Base-by-base conservation (phyloP, 202 grass and related monocot species). In the Cymbopogon flexuosus region DNA sequence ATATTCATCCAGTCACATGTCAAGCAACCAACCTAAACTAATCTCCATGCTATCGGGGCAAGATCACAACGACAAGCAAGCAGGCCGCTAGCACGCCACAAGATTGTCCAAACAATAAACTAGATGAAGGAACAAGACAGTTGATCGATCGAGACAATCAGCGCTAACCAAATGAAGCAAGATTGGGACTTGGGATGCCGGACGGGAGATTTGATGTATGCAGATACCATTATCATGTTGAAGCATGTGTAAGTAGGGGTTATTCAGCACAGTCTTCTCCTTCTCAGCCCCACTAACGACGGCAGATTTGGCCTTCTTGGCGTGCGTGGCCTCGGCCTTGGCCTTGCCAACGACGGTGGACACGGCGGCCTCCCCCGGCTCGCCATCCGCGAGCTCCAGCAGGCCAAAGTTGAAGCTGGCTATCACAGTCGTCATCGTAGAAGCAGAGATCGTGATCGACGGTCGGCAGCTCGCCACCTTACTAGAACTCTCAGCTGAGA, bases 331-430 rank as follows among this genome's bases (percentile, higher is more conserved):
- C 45, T 42, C 12, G 24, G 60, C 21, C 60, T 60, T 18, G 30
- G 16, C 39, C 65, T 64, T 63, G 72, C 0, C 1, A 54, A 82
- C 42, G 57, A 82, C 34, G 34, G 24, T 24, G 43, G 65, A 68
- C 18, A 87, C 79, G 2, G 72, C 78, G 23, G 34, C 79, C 8
- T 76, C 79, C 22, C 79, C 85, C 0, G 31, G 77, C 72, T 63
- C 73, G 34, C 60, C 73, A 12, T 43, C 79, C 6, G 79, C 85
- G 22, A 36, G 34, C 5, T 56, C 24, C 3, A 87, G 85, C 3
- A 87, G 35, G 27, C 27, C 66, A 59, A 87, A 87, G 18, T 49
- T 71, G 70, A 57, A 33, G 36, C 10, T 36, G 35, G 43, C 24
- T 79, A 87, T 87, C 1, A 51, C 71, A n/a, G n/a, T n/a, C n/a